Evolutionary conservation across 108 stramenopile species (phyloP).

Genomic region (Fragilaria crotonensis): DNA sequence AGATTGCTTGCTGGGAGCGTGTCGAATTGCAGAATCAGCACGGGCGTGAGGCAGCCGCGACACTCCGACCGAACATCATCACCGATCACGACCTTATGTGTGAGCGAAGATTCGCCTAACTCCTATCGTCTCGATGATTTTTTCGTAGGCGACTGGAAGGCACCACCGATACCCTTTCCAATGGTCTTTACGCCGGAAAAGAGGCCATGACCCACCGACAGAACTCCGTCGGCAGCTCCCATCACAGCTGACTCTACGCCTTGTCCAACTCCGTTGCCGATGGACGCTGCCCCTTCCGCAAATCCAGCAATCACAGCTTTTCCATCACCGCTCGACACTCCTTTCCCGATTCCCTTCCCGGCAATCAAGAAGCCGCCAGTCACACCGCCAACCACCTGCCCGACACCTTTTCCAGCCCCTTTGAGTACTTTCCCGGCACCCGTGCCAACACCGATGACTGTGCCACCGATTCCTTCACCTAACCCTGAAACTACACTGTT

Average conservation of each 20-base stretch:
- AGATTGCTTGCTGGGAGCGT: too few species aligned
- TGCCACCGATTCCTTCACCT: constrained; percentile 72
- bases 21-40: too few species aligned
- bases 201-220: constrained; percentile 65
- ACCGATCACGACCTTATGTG: too few species aligned
- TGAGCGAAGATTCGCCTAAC: too few species aligned
- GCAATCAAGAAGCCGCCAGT: constrained; percentile 62
- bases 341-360: constrained; percentile 76
- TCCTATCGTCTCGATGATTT: too few species aligned
- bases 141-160: constrained; percentile 15
- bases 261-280: constrained; percentile 67
- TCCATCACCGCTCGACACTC: constrained; percentile 67
- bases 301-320: constrained; percentile 56
- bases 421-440: constrained; percentile 70
- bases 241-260: constrained; percentile 69
- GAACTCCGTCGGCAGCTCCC: constrained; percentile 73
- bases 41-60: too few species aligned
- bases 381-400: constrained; percentile 77
- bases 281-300: constrained; percentile 50
- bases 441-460: constrained; percentile 72
- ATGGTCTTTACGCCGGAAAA: constrained; percentile 69
- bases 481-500: constrained; percentile 84
- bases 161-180: constrained; percentile 67
- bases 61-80: too few species aligned
- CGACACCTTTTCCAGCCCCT: constrained; percentile 80